phyloP scores from a whole-genome alignment of 2,329 filamentous ascomycete genomes.

The Colletotrichum sp. region DNA sequence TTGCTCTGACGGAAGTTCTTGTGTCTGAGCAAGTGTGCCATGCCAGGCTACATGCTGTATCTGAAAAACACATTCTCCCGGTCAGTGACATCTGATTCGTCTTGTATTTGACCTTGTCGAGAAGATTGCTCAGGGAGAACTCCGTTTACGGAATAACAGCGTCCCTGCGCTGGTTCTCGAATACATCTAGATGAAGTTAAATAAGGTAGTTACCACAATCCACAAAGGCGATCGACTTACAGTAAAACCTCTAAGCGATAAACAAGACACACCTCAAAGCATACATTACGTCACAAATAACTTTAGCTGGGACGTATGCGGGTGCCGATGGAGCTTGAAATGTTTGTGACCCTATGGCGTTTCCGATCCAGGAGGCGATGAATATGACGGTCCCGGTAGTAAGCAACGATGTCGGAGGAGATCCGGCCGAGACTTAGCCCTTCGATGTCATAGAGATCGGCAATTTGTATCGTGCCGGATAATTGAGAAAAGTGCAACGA shows the following conservation, averaged over 20 bases:
- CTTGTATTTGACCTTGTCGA: not conserved
- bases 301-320: accelerated
- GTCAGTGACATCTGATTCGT: not conserved
- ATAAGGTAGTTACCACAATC: not conserved
- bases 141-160: not conserved
- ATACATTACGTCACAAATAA: not conserved
- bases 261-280: accelerated
- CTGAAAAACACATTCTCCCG: not conserved
- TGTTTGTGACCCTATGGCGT: not conserved
- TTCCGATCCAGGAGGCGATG: not conserved
- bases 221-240: not conserved
- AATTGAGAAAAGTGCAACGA: no score
- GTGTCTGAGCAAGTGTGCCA: not conserved
- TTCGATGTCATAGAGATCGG: no score
- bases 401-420: no score
- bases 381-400: not conserved
- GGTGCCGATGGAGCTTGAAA: not conserved
- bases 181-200: not conserved
- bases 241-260: not conserved
- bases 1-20: accelerated
- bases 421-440: no score
- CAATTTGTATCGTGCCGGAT: no score
- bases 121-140: not conserved
- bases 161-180: not conserved
- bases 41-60: not conserved